Conservation (phyloP, 2,329 filamentous ascomycete species). For the Hypoxylon sp. region DNA sequence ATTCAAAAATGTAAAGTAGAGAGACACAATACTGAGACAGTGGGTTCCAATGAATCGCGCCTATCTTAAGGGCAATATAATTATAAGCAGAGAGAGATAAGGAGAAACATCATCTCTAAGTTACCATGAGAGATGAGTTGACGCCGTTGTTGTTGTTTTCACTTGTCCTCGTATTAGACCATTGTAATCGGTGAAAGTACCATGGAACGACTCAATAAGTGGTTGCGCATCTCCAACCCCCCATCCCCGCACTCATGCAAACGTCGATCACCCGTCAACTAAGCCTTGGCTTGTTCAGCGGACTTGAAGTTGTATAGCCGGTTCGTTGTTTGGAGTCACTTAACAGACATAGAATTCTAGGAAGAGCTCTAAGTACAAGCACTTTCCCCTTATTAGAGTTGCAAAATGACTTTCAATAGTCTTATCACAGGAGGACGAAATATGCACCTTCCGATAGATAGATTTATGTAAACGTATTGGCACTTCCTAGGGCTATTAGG, state of each 20-base stretch:
- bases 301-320: background rate
- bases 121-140: conserved; percentile 8
- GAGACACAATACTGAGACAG: conserved; percentile 1
- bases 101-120: background rate
- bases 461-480: background rate
- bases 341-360: background rate
- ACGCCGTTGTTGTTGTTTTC: conserved; percentile 1
- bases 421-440: background rate
- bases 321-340: conserved; percentile 5
- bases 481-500: no score
- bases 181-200: conserved; percentile 17
- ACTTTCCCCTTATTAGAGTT: background rate
- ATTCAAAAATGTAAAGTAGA: background rate
- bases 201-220: conserved; percentile 4
- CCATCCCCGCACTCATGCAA: conserved; percentile 36
- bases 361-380: background rate
- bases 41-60: background rate
- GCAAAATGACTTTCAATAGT: background rate
- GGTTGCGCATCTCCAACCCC: conserved; percentile 22
- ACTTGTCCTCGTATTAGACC: background rate
- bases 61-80: background rate
- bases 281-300: conserved; percentile 10
- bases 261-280: conserved; percentile 31
- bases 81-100: background rate
- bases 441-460: background rate